Percentiles rank a stretch among this genome's conserved stretches.
Conservation (phyloP, 768 basidiomycete genomes). For the Pisolithus marmoratus region DNA sequence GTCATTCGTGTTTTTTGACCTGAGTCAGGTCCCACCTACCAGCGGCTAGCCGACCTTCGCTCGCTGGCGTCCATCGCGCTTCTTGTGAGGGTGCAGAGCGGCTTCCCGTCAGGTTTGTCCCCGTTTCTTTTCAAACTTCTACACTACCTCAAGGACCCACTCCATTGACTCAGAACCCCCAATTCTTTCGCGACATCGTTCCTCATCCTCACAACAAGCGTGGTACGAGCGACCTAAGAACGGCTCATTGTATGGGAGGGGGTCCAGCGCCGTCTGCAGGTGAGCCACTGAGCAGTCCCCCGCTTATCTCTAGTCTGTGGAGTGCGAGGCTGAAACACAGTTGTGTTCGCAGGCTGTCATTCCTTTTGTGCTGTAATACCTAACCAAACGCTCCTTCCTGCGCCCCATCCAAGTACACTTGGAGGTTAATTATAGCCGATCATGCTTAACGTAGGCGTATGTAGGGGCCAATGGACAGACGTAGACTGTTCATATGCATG, state of each 20-base stretch:
- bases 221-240: constrained; percentile 70
- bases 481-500: too few relatives aligned
- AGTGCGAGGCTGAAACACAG: neutral
- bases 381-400: too few relatives aligned
- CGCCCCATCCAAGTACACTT: too few relatives aligned
- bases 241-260: constrained; percentile 63
- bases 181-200: constrained; percentile 46
- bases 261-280: constrained; percentile 17
- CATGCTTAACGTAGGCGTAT: too few relatives aligned
- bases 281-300: constrained; percentile 9
- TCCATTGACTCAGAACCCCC: constrained; percentile 16
- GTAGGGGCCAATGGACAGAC: too few relatives aligned
- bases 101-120: constrained; percentile 48
- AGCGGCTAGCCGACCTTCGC: constrained; percentile 43
- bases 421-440: too few relatives aligned
- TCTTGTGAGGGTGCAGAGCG: constrained; percentile 56
- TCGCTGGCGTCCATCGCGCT: constrained; percentile 71
- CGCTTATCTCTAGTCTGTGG: constrained; percentile 1
- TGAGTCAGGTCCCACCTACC: constrained; percentile 31
- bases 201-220: constrained; percentile 65
- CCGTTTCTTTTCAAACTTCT: neutral
- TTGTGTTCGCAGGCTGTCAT: neutral
- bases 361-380: neutral
- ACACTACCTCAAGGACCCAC: constrained; percentile 1
- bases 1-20: constrained; percentile 7